phyloP scores from a whole-genome alignment of 768 basidiomycete species.

The Chalciporus chontae region DNA sequence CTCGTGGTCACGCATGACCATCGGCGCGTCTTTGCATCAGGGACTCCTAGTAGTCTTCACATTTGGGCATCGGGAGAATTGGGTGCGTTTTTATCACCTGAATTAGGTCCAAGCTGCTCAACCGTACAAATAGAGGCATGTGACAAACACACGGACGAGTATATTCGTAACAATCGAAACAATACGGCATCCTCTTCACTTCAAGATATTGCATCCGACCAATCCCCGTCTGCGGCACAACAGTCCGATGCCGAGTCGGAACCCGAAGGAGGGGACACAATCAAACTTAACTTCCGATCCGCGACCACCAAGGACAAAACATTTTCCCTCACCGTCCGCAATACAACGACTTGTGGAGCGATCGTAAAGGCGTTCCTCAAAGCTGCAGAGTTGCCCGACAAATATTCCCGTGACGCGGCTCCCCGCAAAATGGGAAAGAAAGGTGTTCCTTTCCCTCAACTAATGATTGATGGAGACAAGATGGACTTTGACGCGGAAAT shows the following conservation, averaged over 20 bases:
- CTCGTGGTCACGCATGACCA: constrained; percentile 61
- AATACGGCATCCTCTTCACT: constrained; percentile 24
- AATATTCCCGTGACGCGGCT: constrained; percentile 40
- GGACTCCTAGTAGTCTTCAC: constrained; percentile 59
- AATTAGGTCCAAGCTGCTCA: constrained; percentile 7
- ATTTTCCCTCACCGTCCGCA: constrained; percentile 64
- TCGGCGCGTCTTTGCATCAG: constrained; percentile 64
- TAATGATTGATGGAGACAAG: constrained; percentile 71
- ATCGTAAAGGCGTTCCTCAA: constrained; percentile 76
- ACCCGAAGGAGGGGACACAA: constrained; percentile 44
- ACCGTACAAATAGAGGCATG: constrained; percentile 52
- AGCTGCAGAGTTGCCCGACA: constrained; percentile 55
- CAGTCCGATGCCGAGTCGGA: constrained; percentile 31
- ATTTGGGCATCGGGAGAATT: constrained; percentile 70
- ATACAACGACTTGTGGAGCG: constrained; percentile 71
- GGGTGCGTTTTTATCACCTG: constrained; percentile 38
- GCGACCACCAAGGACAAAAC: constrained; percentile 43
- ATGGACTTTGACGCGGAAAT: constrained; percentile 59
- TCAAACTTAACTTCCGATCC: constrained; percentile 68
- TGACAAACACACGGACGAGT: constrained; percentile 58
- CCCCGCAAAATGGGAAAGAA: constrained; percentile 35
- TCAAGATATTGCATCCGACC: constrained; percentile 2
- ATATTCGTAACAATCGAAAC: constrained; percentile 45
- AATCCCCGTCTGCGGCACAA: constrained; percentile 20
- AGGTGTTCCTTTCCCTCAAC: constrained; percentile 22